phyloP scores from a whole-genome alignment of 2,329 filamentous ascomycete genomes.

The Curvularia hawaiiensis region DNA sequence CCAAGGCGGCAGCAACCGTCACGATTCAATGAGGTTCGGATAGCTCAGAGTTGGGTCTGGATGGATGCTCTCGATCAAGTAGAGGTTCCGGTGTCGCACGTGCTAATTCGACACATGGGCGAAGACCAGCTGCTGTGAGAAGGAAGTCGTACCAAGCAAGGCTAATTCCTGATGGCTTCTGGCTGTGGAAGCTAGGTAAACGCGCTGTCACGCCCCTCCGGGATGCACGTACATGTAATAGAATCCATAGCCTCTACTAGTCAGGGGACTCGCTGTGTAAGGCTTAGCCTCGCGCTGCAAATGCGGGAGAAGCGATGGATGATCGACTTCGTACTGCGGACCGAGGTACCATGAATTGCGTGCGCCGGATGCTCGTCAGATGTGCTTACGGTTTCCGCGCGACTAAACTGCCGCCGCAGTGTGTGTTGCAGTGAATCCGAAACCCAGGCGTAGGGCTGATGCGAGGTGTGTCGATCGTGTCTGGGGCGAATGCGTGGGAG shows the following conservation, averaged over 20 bases:
- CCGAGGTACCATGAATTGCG: background rate
- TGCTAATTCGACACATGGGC: background rate
- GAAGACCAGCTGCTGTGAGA: background rate
- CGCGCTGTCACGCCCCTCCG: constrained; percentile 5
- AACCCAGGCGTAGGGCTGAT: background rate
- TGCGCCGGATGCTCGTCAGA: background rate
- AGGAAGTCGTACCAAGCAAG: background rate
- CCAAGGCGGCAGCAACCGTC: background rate
- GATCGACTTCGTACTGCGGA: constrained; percentile 1
- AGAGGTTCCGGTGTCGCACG: background rate
- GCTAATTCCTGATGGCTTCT: background rate
- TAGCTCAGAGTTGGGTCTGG: background rate
- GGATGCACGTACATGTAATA: background rate
- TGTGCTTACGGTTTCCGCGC: background rate
- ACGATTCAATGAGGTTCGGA: background rate
- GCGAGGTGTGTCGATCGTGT: background rate
- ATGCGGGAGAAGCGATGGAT: background rate
- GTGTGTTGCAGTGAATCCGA: background rate
- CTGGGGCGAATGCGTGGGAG: background rate
- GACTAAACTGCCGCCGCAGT: background rate
- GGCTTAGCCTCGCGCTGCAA: background rate
- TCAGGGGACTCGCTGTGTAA: background rate
- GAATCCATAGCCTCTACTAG: background rate
- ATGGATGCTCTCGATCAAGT: background rate
- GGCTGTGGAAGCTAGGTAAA: background rate